Base-by-base conservation (phyloP, 371 early-diverging fungal species). In the Syncephalis plumigaleata region DNA sequence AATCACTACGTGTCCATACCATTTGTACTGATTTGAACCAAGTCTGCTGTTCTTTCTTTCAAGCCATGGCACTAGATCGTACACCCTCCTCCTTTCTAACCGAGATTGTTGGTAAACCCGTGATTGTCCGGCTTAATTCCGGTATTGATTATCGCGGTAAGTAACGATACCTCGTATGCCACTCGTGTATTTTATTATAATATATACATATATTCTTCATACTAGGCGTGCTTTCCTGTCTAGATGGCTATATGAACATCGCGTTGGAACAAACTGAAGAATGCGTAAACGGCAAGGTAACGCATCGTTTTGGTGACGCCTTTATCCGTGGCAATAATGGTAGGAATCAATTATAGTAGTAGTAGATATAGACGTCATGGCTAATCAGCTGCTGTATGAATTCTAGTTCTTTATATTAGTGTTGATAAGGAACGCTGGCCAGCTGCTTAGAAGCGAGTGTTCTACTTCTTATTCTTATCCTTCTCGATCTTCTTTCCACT, bases 181-280 rank as follows among this genome's bases (percentile, higher is more conserved):
- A 9, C 54, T 7, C 4, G 39, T 42, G 7, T 7, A 56, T 43
- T 45, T 21, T 4, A 1, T 11, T 31, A 11, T 22, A 22, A 39
- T 25, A 24, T 37, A 9, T 2, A 2, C 23, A 44, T 26, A 52
- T 17, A 4, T 37, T 17, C 25, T 23, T 23, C 18, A 31, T 18
- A 27, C 9, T 63, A 85, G 92, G 90, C 11, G 75, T 80, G 11
- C 67, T 96, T 45, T 84, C 92, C n/a, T 96, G 94, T 61, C 59
- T 96, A 53, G 97, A 96, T 64, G 94, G 94, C n/a, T 94, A 91
- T 58, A 96, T 96, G 96, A 95, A 96, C 64, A 91, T 96, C 62
- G 95, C 93, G 3, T 56, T 96, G 59, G 93, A 92, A 64, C 82
- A 91, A 55, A 92, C 93, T 1, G 84, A 92, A 58, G 97, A 96